Conservation (phyloP, 1,284 basidiomycete species). For the Papiliotrema laurentii region DNA sequence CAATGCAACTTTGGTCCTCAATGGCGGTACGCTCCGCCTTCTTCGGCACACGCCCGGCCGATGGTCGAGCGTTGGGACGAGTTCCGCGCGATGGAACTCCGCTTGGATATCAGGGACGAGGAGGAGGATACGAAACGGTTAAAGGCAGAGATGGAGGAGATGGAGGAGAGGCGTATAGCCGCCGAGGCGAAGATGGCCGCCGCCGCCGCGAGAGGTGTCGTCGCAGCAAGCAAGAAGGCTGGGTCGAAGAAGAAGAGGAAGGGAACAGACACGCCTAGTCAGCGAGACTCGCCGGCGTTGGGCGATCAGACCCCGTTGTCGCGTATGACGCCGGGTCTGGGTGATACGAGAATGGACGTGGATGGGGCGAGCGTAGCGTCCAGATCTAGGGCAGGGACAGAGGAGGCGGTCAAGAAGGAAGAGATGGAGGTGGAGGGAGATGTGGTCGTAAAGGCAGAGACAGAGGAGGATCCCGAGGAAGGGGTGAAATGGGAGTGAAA, state of each 20-base stretch:
- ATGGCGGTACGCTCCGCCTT: constrained; percentile 67
- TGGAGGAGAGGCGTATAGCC: constrained; percentile 6
- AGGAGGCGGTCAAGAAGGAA: constrained; percentile 2
- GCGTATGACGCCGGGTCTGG: neutral
- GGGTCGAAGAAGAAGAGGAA: constrained; percentile 10
- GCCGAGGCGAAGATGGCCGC: constrained; percentile 1
- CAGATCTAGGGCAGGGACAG: constrained; percentile 1
- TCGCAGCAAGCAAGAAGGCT: neutral
- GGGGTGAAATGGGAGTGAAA: neutral
- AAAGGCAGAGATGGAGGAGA: constrained; percentile 19
- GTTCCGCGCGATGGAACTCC: constrained; percentile 33
- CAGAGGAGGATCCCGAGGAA: neutral
- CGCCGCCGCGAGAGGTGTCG: neutral
- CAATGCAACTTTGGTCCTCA: constrained; percentile 80
- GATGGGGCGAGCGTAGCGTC: too few relatives aligned
- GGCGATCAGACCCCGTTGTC: neutral
- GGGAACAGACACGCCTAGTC: constrained; percentile 7
- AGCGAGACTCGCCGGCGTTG: too few relatives aligned
- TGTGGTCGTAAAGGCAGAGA: too few relatives aligned
- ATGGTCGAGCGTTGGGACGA: constrained; percentile 41
- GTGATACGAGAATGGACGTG: neutral
- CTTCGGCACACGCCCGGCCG: constrained; percentile 19
- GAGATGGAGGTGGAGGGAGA: too few relatives aligned
- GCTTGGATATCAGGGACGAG: constrained; percentile 44
- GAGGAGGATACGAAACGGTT: constrained; percentile 19